Evolutionary conservation across 495 filamentous ascomycete genomes (phyloP).

Genomic region (Haplographium delicatum): DNA sequence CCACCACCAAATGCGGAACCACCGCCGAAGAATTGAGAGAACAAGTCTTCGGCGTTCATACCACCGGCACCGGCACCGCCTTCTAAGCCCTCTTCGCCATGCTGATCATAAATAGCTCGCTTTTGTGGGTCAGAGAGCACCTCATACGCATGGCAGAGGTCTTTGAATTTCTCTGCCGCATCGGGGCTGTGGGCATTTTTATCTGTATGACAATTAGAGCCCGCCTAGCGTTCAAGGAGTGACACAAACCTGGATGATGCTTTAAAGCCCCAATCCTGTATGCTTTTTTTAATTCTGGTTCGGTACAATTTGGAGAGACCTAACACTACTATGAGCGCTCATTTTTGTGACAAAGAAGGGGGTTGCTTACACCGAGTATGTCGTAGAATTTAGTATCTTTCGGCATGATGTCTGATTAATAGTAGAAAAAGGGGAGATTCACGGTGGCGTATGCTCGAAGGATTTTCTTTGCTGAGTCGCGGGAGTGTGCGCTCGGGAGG

Average conservation of each 20-base stretch:
- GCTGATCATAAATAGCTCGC: conserved; percentile 88
- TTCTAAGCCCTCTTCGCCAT: conserved; percentile 93
- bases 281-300: conserved; percentile 79
- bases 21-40: conserved; percentile 96
- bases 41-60: conserved; percentile 95
- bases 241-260: conserved; percentile 73
- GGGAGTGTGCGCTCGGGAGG: too few species aligned
- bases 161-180: conserved; percentile 96
- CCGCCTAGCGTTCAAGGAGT: background rate
- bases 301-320: conserved; percentile 67
- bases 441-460: too few species aligned
- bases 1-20: conserved; percentile 56
- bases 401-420: conserved; percentile 60
- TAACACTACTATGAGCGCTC: conserved; percentile 33
- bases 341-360: background rate
- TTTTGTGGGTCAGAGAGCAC: conserved; percentile 88
- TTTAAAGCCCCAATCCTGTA: conserved; percentile 89
- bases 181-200: conserved; percentile 94
- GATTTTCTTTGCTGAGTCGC: too few species aligned
- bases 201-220: conserved; percentile 47
- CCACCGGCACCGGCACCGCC: conserved; percentile 73
- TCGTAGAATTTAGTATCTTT: conserved; percentile 90
- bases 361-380: conserved; percentile 65
- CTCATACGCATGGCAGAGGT: conserved; percentile 92
- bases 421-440: conserved; percentile 17